Evolutionary conservation across 192 early-diverging fungal species (phyloP), one percentile per base, ranked within the genome.

Genomic region (Coemansia asiatica): DNA sequence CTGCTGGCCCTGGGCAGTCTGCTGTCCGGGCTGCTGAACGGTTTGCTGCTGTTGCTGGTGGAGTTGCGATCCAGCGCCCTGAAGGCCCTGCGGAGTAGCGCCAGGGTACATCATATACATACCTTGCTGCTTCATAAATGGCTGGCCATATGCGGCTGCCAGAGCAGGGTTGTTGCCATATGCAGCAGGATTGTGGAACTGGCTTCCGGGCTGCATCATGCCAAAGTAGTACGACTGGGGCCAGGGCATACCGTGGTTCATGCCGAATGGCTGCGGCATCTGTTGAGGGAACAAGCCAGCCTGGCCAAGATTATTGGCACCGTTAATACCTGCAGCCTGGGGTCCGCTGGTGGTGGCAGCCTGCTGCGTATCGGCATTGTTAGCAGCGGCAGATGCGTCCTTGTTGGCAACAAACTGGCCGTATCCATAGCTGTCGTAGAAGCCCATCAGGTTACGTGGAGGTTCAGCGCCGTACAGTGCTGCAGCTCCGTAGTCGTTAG

Each of bases 111-210:
- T 90, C 18, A 92, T 92, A 63, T 94, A 96, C 85, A 93, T 88
- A 36, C 81, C 86, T 85, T 96, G 94, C 83, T 92, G 94, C 83
- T 92, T 94, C 75, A 94, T 85, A 69, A 92, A 94, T 9, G 90
- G 93, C 73, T 94, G 93, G n/a, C 89, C 91, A 74, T 94, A 96
- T 7, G 85, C 85, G 2, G 89, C 90, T 1, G 78, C 78, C 35
- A 81, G 63, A 1, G 77, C 77, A 0, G 77, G 77, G 71, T 88
- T 88, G 64, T 91, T 90, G 76, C 94, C 94, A 22, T 85, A 88
- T 50, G 83, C 76, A 56, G 69, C 72, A 28, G 83, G 84, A 28
- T 85, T 89, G 63, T 86, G 88, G 85, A 87, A 94, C 77, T 93
- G 90, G 78, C 87, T 86, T n/a, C 86, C 85, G 55, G 86, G 85